Evolutionary conservation across 2,329 filamentous ascomycete species (phyloP).

Genomic region (Phyllosticta citribraziliensis): DNA sequence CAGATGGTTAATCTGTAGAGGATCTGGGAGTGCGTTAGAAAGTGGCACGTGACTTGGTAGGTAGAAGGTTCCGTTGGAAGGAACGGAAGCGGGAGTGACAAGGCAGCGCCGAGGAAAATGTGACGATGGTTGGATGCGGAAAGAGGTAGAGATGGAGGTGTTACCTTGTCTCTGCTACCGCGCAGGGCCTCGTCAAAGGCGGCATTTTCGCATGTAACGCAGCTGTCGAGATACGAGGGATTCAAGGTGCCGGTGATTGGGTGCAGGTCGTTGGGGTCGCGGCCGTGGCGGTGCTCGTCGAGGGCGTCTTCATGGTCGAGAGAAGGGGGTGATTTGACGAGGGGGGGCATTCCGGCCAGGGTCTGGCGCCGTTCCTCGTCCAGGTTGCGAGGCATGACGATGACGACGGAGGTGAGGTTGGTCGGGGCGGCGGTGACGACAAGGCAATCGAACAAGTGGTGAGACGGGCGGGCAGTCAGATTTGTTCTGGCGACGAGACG

Average conservation of each 20-base stretch:
- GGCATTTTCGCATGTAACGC: constrained; percentile 47
- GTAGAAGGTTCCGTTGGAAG: no score
- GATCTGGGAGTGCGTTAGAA: constrained; percentile 42
- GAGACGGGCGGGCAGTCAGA: background rate
- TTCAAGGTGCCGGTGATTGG: constrained; percentile 68
- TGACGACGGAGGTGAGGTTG: background rate
- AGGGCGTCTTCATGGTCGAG: constrained; percentile 8
- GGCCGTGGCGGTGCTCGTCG: constrained; percentile 13
- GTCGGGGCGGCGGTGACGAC: background rate
- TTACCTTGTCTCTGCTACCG: constrained; percentile 50
- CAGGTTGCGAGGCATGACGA: constrained; percentile 34
- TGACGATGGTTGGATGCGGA: background rate
- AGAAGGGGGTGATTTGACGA: constrained; percentile 21
- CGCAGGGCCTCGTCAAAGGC: constrained; percentile 50
- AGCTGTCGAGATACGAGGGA: constrained; percentile 53
- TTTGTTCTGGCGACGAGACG: background rate
- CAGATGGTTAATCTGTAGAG: constrained; percentile 65
- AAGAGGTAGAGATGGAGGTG: background rate
- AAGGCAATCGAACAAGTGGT: background rate
- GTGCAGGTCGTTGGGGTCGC: constrained; percentile 48
- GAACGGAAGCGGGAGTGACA: background rate
- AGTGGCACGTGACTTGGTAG: background rate
- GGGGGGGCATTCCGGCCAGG: constrained; percentile 26
- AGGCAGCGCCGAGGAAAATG: background rate
- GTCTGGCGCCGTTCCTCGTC: constrained; percentile 22